Evolutionary conservation across 1,139 yeast genomes (phyloP).

Genomic region (Protomyces inouyei): DNA sequence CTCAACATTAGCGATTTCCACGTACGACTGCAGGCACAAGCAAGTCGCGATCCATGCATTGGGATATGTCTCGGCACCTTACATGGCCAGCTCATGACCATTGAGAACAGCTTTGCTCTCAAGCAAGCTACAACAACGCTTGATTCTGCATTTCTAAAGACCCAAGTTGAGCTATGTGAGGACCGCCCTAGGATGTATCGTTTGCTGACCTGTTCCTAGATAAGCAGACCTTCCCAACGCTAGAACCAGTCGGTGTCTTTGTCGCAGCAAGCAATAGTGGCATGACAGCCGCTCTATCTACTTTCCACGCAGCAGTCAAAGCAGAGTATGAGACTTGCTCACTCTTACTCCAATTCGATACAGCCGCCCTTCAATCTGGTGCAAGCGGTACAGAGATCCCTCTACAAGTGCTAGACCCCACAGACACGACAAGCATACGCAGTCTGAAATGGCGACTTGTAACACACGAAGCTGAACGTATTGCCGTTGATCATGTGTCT

Average conservation of each 20-base stretch:
- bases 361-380: neutral
- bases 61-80: constrained; percentile 19
- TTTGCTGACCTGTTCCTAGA: neutral
- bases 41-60: neutral
- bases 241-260: constrained; percentile 4
- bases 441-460: constrained; percentile 4
- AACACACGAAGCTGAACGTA: constrained; percentile 18
- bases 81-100: constrained; percentile 2
- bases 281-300: neutral
- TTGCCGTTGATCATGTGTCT: constrained; percentile 21
- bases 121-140: neutral
- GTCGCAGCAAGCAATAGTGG: neutral
- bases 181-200: neutral
- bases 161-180: constrained; percentile 15
- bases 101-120: constrained; percentile 8
- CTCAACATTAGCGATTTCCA: constrained; percentile 14
- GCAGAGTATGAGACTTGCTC: neutral
- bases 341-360: neutral
- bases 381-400: constrained; percentile 8
- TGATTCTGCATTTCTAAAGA: constrained; percentile 1
- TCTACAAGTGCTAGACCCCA: neutral
- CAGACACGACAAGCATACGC: neutral
- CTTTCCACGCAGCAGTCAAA: neutral
- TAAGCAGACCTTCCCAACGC: constrained; percentile 10
- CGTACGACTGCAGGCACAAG: neutral